Base-by-base conservation (phyloP, 208 protist species). In the Porcisia hertigi region DNA sequence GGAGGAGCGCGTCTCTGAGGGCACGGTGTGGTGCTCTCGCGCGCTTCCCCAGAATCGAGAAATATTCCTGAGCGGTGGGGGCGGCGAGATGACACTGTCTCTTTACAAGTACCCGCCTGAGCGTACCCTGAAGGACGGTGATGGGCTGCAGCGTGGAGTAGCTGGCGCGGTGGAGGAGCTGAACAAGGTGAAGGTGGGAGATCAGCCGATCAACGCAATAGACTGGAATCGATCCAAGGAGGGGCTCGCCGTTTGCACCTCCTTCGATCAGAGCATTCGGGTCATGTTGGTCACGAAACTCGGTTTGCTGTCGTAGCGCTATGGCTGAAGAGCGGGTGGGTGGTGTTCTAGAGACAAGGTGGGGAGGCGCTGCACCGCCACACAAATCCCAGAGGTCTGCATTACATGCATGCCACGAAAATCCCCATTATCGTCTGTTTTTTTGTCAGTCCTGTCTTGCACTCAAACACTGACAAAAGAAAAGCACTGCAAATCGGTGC, bases 1-100 rank as follows among this genome's bases (percentile, higher is more conserved):
- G 69, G 89, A 94, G 81, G 89, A 96, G 81, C 92, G 91, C 8
- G 89, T 96, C 55, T 84, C 82, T 8, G 86, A 86, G 23, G 93
- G 92, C 36, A 96, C 97, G 20, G 84, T 98, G 6, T 98, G 97
- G 97, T 85, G 85, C 77, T 85, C 85, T 25, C 76, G 84, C 16
- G 88, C 95, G 36, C 82, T 98, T 18, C 97, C 97, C 41, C 95
- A 98, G 83, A 97, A 98, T 75, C 85, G 96, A 18, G 96, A 98
- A 43, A 79, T 98, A 39, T 98, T 97, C 73, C 81, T 98, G 65
- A 89, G 81, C 64, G 89, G 92, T 57, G 96, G 96, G 39, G 94
- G 89, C 8, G 95, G 97, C n/a, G 89, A 92, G 67, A 70, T 98
- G 30, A 86, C 86, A n/a, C 88, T 98, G 66, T 97, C 85, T 70